These are phyloP conservation scores for Draba incana DNA, from an alignment of 345 rosid genomes.

Conservation along the genomic window DNA sequence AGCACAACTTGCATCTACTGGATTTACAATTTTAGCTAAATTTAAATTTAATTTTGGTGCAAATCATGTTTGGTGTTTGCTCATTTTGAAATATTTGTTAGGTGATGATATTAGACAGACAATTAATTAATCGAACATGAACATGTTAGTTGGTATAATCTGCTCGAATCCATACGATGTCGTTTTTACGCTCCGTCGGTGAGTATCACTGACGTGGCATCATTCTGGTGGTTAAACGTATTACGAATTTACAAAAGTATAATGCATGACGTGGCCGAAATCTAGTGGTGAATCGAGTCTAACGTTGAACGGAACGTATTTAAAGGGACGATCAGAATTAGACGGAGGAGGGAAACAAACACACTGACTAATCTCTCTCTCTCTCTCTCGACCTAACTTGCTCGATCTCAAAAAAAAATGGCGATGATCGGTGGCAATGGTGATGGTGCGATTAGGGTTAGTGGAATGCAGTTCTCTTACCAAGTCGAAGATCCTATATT, in stretches of 20 bases:
- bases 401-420: constrained; percentile 41
- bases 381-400: constrained; percentile 1
- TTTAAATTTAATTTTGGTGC: background rate
- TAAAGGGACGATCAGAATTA: constrained; percentile 6
- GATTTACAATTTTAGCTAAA: background rate
- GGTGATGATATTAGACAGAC: too few species aligned
- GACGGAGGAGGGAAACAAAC: constrained; percentile 2
- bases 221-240: constrained; percentile 34
- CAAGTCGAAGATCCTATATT: constrained; percentile 63
- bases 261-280: constrained; percentile 34
- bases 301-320: constrained; percentile 25
- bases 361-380: too few species aligned
- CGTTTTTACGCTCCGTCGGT: constrained; percentile 6
- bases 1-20: background rate
- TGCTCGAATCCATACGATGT: background rate
- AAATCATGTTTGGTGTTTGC: too few species aligned
- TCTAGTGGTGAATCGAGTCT: constrained; percentile 24
- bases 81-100: too few species aligned
- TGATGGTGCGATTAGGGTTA: constrained; percentile 56
- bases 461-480: constrained; percentile 89
- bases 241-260: constrained; percentile 11
- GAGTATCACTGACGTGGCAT: constrained; percentile 32
- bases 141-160: too few species aligned
- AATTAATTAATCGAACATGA: too few species aligned
- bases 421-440: constrained; percentile 35